These are phyloP conservation scores for Barnettozyma salicaria DNA, from an alignment of 805 yeast genomes.

Conservation along the genomic window DNA sequence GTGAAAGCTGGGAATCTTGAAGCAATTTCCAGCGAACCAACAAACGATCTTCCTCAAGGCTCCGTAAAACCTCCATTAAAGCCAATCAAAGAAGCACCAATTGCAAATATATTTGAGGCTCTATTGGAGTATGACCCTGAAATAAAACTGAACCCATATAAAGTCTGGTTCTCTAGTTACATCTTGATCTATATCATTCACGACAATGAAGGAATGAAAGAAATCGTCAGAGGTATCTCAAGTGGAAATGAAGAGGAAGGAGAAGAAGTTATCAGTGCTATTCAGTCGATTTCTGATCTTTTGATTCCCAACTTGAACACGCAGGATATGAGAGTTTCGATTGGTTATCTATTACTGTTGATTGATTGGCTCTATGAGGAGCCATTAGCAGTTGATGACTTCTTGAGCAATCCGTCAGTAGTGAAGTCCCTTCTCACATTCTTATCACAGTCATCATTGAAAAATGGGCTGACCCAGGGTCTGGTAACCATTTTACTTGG, in stretches of 20 bases:
- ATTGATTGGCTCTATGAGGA: conserved; percentile 77
- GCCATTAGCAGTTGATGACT: conserved; percentile 64
- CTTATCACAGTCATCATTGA: conserved; percentile 44
- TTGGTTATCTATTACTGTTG: conserved; percentile 72
- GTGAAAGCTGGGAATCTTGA: not conserved
- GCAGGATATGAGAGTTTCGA: conserved; percentile 66
- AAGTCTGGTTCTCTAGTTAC: conserved; percentile 75
- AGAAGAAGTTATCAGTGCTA: conserved; percentile 62
- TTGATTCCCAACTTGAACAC: conserved; percentile 56
- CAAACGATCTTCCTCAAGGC: not conserved
- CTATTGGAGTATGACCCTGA: conserved; percentile 74
- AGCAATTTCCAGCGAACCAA: not conserved
- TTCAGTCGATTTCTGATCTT: conserved; percentile 75
- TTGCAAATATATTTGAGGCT: conserved; percentile 61
- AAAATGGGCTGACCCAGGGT: conserved; percentile 62
- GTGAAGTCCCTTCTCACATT: conserved; percentile 64
- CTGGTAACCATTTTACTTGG: conserved; percentile 69
- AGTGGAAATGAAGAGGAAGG: conserved; percentile 55
- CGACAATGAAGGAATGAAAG: conserved; percentile 44
- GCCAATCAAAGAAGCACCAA: conserved; percentile 27
- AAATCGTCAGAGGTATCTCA: conserved; percentile 40
- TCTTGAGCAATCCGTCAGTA: conserved; percentile 61
- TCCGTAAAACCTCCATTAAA: conserved; percentile 1
- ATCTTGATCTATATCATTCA: conserved; percentile 58
- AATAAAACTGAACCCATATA: conserved; percentile 74